These are phyloP conservation scores for Warburgia ugandensis DNA, from an alignment of 164 flowering plant species.

Conservation along the genomic window DNA sequence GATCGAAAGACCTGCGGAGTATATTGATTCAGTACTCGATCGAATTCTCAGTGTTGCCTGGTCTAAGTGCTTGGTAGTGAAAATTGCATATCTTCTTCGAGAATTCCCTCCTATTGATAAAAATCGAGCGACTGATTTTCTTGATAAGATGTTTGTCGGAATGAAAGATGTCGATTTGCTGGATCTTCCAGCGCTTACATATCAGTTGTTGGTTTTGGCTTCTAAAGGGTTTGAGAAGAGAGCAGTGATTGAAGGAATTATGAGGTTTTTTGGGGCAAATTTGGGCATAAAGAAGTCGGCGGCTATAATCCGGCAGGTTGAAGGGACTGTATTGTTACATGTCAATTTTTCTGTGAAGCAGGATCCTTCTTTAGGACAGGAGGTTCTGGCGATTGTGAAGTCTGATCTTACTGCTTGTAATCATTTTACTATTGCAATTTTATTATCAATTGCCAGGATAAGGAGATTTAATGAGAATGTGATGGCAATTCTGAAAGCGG, in stretches of 20 bases:
- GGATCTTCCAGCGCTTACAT: conserved; percentile 69
- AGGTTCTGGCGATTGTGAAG: conserved; percentile 51
- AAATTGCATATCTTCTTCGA: conserved; percentile 44
- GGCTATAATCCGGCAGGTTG: conserved; percentile 59
- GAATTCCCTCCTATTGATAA: conserved; percentile 49
- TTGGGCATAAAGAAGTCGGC: conserved; percentile 17
- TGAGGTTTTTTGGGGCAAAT: conserved; percentile 49
- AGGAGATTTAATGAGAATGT: conserved; percentile 59
- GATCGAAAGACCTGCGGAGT: conserved; percentile 21
- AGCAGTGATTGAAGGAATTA: conserved; percentile 68
- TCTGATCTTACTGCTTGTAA: conserved; percentile 49
- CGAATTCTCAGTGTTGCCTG: conserved; percentile 34
- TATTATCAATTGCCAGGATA: conserved; percentile 63
- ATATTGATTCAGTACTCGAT: conserved; percentile 37
- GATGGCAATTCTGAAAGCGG: conserved; percentile 42
- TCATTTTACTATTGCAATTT: conserved; percentile 54
- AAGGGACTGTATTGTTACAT: conserved; percentile 84
- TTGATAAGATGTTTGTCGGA: conserved; percentile 53
- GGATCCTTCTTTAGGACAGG: conserved; percentile 74
- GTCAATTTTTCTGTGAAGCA: conserved; percentile 91
- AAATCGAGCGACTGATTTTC: conserved; percentile 37
- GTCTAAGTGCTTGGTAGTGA: conserved; percentile 58
- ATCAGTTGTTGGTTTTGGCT: conserved; percentile 68
- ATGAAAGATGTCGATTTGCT: conserved; percentile 59
- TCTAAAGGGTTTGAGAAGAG: conserved; percentile 70